phyloP scores from a whole-genome alignment of 2,329 filamentous ascomycete genomes.

The Neophaeococcomyces aloes region DNA sequence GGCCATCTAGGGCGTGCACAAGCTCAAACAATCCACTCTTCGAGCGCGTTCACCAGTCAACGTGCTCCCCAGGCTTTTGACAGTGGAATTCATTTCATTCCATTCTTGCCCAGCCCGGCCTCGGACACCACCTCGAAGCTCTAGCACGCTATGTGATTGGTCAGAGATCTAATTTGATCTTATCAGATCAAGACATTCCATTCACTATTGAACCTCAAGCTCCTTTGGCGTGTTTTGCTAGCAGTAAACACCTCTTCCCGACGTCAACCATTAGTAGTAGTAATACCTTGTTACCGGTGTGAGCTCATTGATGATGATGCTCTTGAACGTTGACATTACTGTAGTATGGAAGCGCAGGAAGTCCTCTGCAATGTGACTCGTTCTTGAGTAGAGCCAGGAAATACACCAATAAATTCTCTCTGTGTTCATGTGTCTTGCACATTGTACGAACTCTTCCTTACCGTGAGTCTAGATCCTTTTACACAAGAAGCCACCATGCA shows the following conservation, averaged over 20 bases:
- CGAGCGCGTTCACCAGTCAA: constrained; percentile 5
- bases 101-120: neutral
- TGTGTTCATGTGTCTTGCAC: no score
- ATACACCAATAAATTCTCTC: no score
- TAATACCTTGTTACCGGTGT: neutral
- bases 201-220: constrained; percentile 1
- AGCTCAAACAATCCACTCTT: neutral
- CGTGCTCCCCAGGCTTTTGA: neutral
- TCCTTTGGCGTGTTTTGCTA: constrained; percentile 5
- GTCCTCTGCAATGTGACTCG: no score
- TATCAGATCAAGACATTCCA: constrained; percentile 1
- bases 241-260: constrained; percentile 1
- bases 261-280: neutral
- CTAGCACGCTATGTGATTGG: neutral
- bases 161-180: constrained; percentile 2
- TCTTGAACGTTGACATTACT: no score
- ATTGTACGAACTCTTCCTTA: no score
- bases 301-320: neutral
- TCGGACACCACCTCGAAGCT: constrained; percentile 3
- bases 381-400: no score
- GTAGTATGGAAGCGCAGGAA: no score
- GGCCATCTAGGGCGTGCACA: neutral
- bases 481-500: no score
- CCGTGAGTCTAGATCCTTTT: no score
- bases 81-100: constrained; percentile 2